Evolutionary conservation across 306 rosid genomes (phyloP), one percentile per base, ranked within the genome.

Genomic region (Acmispon strigosus): DNA sequence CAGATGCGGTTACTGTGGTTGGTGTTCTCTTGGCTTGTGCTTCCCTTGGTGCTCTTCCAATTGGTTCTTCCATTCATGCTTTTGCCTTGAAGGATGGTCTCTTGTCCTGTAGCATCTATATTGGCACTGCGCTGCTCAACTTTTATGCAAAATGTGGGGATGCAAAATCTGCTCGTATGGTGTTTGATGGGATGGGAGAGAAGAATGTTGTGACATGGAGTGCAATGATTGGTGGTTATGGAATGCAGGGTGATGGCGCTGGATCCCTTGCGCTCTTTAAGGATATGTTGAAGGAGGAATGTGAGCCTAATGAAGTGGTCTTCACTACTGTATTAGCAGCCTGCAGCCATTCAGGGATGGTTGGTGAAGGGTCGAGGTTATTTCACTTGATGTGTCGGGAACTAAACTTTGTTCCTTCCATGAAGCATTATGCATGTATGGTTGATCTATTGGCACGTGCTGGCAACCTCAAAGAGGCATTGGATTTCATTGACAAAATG

Each of bases 61-160:
- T 27, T 27, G 32, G 32, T 27, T 27, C 32, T 27, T 27, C 32
- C 32, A 27, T 27, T 27, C 32, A 27, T 27, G 32, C 32, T 27
- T 27, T 27, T 72, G 72, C 84, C 3, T 52, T 89, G 43, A 88
- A 89, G 81, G 29, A 29, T 41, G 89, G 94, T 16, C 36, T 81
- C 42, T 72, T 66, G 53, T 67, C 74, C 59, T 76, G 79, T 10
- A 81, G 86, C 79, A 52, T 87, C 48, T 76, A 89, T 16, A 86
- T 84, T 11, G 96, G 96, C 69, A 87, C 96, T 44, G 91, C 92
- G 4, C 78, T 91, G 75, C 52, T 91, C 56, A 88, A 84, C 76
- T 83, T 91, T 13, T 91, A 91, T 42, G 88, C 96, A 17, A 89
- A 91, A 78, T 91, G 92, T 32, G 96, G 97, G 50, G 92, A 91